Percentiles rank a stretch among this genome's conserved stretches.
phyloP scores from a whole-genome alignment of 768 basidiomycete genomes.

The Tulasnella sp. region DNA sequence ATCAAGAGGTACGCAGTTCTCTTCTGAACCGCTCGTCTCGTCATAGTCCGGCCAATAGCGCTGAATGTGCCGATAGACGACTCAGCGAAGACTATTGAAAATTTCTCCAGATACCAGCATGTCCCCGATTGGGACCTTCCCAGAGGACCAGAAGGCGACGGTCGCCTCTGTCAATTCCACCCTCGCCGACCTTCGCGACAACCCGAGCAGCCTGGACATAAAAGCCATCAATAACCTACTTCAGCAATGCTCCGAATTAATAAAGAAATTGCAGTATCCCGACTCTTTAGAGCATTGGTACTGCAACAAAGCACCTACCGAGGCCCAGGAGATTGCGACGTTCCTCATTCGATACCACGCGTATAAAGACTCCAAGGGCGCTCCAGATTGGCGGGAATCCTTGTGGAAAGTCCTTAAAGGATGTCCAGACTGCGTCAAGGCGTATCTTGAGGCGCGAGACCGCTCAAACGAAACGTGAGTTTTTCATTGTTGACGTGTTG shows the following conservation, averaged over 20 bases:
- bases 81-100: background rate
- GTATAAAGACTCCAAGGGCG: conserved; percentile 45
- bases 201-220: conserved; percentile 51
- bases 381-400: conserved; percentile 56
- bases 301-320: conserved; percentile 56
- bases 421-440: conserved; percentile 69
- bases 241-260: conserved; percentile 52
- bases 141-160: background rate
- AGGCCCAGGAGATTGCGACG: conserved; percentile 62
- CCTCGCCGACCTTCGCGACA: conserved; percentile 55
- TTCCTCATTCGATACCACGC: conserved; percentile 82
- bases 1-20: background rate
- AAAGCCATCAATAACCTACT: conserved; percentile 49
- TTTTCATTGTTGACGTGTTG: background rate
- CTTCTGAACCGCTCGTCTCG: background rate
- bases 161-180: conserved; percentile 40
- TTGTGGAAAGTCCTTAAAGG: conserved; percentile 52
- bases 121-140: background rate
- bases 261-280: conserved; percentile 40
- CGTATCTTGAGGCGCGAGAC: conserved; percentile 59
- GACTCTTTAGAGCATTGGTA: conserved; percentile 63
- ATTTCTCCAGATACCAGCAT: background rate
- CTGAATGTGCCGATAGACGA: background rate
- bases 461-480: conserved; percentile 70
- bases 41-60: background rate